Evolutionary conservation across 768 basidiomycete species (phyloP), one percentile per base, ranked within the genome.

Genomic region (Hygrophoropsis aurantiaca): DNA sequence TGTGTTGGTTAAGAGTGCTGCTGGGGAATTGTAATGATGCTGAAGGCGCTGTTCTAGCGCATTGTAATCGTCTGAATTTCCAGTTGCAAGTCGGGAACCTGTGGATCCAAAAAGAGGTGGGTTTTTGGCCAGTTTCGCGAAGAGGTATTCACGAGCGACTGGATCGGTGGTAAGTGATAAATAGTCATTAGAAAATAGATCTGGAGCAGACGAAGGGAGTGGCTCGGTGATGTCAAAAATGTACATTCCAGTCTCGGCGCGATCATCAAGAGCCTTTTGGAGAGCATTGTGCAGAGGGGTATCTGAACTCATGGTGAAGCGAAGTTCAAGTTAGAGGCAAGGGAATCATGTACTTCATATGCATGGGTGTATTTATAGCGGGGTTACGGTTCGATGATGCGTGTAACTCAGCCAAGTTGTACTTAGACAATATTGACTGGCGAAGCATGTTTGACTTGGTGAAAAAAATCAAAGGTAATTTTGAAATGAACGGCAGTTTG

Each of bases 111-210:
- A 55, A 23, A 78, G 55, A 1, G 25, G 50, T 30, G 48, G 54
- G 10, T 42, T 49, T 2, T 21, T 30, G 3, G 49, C 44, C 15
- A 71, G 59, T 8, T 55, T 46, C 6, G 54, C 42, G n/a, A 73
- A 51, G 58, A 76, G 69, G 11, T 57, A 52, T 13, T 46, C 20
- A 4, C 71, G 68, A 1, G 78, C 62, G 2, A 49, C 42, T 0
- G 50, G 35, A 36, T 71, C 70, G 2, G 59, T 56, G 5, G 74
- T 64, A 2, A 81, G 55, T 1, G 77, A 76, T 10, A 81, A 66
- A 51, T 79, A 80, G 53, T 81, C 76, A 43, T 77, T 80, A 6
- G 78, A 75, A 33, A 71, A 72, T 44, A 75, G 61, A 45, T 75
- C 73, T 1, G 58, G 56, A 26, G 55, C 53, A 34, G 44, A 34